phyloP scores from a whole-genome alignment of 352 stramenopile species.

The Globisporangium splendens region DNA sequence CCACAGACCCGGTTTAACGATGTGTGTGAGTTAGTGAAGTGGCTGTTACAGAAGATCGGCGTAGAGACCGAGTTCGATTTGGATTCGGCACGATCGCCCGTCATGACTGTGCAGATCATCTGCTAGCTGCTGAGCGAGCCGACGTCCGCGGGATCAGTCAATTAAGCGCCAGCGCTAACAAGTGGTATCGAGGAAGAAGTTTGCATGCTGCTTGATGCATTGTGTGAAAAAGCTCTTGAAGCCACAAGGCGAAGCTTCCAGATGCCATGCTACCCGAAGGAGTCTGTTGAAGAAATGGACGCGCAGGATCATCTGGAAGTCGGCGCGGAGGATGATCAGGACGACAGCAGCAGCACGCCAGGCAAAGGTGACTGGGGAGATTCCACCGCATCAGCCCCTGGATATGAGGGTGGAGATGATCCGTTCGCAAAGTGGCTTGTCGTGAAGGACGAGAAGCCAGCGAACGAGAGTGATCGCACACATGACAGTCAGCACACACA shows the following conservation, averaged over 20 bases:
- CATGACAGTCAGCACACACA: constrained; percentile 10
- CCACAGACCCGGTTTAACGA: constrained; percentile 43
- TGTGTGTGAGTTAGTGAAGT: constrained; percentile 36
- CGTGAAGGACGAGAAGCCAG: constrained; percentile 25
- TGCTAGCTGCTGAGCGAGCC: constrained; percentile 45
- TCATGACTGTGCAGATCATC: constrained; percentile 40
- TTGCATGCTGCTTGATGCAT: constrained; percentile 42
- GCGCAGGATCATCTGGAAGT: constrained; percentile 42
- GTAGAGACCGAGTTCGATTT: constrained; percentile 18
- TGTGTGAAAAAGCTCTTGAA: constrained; percentile 38
- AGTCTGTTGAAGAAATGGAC: constrained; percentile 41
- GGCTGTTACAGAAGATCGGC: constrained; percentile 36
- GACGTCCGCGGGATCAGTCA: constrained; percentile 27
- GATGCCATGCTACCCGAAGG: constrained; percentile 28
- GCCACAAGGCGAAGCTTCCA: constrained; percentile 13
- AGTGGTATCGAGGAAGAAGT: constrained; percentile 44
- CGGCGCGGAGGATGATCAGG: constrained; percentile 26
- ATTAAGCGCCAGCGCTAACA: constrained; percentile 34
- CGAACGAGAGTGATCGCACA: not conserved
- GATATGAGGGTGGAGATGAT: constrained; percentile 20
- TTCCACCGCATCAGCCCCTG: constrained; percentile 26
- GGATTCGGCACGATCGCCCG: constrained; percentile 13
- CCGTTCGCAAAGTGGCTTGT: constrained; percentile 41
- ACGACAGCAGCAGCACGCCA: not conserved
- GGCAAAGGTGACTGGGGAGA: constrained; percentile 16